Evolutionary conservation across 176 grass and related monocot species (phyloP).

Genomic region (Eleusine coracana): DNA sequence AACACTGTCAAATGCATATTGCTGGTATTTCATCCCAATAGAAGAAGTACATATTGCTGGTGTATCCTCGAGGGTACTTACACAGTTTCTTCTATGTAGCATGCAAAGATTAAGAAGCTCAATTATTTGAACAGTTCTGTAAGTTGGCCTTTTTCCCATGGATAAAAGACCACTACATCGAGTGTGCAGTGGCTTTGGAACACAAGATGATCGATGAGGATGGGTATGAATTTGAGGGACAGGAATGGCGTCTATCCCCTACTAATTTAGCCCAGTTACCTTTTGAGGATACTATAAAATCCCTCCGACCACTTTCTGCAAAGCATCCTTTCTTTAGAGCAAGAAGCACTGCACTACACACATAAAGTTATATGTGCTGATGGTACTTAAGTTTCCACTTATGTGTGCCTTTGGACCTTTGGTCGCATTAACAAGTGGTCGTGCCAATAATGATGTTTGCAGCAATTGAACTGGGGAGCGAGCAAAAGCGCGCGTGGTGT

Average conservation of each 20-base stretch:
- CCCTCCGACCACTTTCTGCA: conserved; percentile 6
- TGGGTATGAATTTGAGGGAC: not conserved
- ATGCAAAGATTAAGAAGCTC: too few relatives aligned
- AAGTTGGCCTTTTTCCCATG: too few relatives aligned
- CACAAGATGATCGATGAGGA: not conserved
- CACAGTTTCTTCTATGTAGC: too few relatives aligned
- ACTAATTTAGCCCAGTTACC: not conserved
- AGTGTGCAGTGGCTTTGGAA: not conserved
- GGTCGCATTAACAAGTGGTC: not conserved
- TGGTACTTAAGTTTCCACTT: conserved; percentile 9
- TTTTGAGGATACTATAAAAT: conserved; percentile 14
- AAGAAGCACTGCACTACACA: not conserved
- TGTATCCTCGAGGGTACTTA: too few relatives aligned
- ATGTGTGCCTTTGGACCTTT: not conserved
- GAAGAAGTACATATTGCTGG: too few relatives aligned
- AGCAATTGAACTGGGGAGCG: not conserved
- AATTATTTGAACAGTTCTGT: too few relatives aligned
- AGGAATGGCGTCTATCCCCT: not conserved
- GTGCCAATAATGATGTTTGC: conserved; percentile 41
- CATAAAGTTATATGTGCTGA: not conserved
- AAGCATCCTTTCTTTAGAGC: conserved; percentile 31
- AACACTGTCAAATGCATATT: too few relatives aligned
- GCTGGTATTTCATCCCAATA: too few relatives aligned
- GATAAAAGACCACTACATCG: too few relatives aligned
- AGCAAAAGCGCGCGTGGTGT: not conserved